Evolutionary conservation across 768 basidiomycete genomes (phyloP).

Genomic region (Fomitopsis pulvina): DNA sequence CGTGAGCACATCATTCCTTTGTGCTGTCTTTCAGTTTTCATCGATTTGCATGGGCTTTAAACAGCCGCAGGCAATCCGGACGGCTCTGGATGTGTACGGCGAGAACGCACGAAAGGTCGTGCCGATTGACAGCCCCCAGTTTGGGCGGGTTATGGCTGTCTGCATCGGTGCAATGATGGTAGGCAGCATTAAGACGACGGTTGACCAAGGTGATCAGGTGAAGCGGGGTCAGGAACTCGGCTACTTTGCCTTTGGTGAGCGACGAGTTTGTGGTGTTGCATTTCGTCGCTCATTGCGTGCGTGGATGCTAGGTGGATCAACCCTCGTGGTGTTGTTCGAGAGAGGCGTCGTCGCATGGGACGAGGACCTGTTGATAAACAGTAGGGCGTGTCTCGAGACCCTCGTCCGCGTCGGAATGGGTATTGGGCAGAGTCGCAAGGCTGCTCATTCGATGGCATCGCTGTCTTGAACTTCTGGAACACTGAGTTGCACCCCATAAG

Average conservation of each 20-base stretch:
- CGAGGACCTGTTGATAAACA: slow-evolving; percentile 81
- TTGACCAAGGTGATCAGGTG: slow-evolving; percentile 77
- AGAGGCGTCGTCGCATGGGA: slow-evolving; percentile 85
- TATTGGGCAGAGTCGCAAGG: slow-evolving; percentile 50
- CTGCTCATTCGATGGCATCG: too few species aligned
- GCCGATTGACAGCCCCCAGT: slow-evolving; percentile 83
- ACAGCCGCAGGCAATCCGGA: slow-evolving; percentile 90
- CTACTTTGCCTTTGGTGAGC: slow-evolving; percentile 90
- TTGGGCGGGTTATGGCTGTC: slow-evolving; percentile 89
- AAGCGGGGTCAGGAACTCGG: slow-evolving; percentile 86
- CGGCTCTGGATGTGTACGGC: slow-evolving; percentile 85
- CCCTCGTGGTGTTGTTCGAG: slow-evolving; percentile 87
- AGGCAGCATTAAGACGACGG: slow-evolving; percentile 81
- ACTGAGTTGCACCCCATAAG: too few species aligned
- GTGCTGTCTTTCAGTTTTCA: not conserved
- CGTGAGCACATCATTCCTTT: slow-evolving; percentile 31
- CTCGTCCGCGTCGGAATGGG: slow-evolving; percentile 86
- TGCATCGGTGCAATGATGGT: slow-evolving; percentile 96
- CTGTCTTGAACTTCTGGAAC: too few species aligned
- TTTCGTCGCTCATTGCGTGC: not conserved
- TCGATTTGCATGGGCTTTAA: not conserved
- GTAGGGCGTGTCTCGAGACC: slow-evolving; percentile 82
- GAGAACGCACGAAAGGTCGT: slow-evolving; percentile 93
- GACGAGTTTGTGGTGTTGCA: not conserved
- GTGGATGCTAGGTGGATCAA: slow-evolving; percentile 65